Percentiles rank a stretch among this genome's conserved stretches.
Evolutionary conservation across 495 filamentous ascomycete genomes (phyloP).

Genomic region (Tuber borchii): DNA sequence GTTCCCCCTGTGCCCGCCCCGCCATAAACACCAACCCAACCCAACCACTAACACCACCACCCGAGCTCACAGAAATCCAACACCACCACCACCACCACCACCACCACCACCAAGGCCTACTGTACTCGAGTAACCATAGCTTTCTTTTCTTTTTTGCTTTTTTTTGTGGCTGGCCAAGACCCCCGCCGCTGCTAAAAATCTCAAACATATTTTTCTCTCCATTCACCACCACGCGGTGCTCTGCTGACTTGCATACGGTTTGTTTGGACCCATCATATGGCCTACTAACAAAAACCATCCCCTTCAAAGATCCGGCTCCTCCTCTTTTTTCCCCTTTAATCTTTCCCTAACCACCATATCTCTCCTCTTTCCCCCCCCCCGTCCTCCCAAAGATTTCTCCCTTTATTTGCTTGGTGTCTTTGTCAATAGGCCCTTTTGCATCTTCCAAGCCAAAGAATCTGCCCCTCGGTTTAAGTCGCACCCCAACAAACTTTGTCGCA

Average conservation of each 20-base stretch:
- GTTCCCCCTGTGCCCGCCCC: not conserved
- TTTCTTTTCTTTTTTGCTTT: not conserved
- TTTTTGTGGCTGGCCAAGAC: not conserved
- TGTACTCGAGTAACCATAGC: not conserved
- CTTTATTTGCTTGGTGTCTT: not conserved
- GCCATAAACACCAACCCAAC: conserved; percentile 3
- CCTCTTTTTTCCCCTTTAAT: not conserved
- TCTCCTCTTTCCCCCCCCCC: not conserved
- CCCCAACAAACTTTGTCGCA: not conserved
- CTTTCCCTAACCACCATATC: not conserved
- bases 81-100: too few species aligned
- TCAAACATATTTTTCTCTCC: not conserved
- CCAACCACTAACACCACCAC: not conserved
- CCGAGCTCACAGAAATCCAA: not conserved
- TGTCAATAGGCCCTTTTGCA: not conserved
- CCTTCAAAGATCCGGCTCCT: not conserved
- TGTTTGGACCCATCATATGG: conserved; percentile 1
- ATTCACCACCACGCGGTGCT: not conserved
- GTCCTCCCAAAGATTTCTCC: not conserved
- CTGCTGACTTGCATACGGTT: not conserved
- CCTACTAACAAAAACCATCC: not conserved
- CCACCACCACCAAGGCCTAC: too few species aligned
- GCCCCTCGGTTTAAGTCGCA: not conserved
- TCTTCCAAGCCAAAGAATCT: not conserved
- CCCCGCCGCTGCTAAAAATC: not conserved